These are phyloP conservation scores for Baorangia bicolor DNA, from an alignment of 768 basidiomycete species.

Conservation along the genomic window DNA sequence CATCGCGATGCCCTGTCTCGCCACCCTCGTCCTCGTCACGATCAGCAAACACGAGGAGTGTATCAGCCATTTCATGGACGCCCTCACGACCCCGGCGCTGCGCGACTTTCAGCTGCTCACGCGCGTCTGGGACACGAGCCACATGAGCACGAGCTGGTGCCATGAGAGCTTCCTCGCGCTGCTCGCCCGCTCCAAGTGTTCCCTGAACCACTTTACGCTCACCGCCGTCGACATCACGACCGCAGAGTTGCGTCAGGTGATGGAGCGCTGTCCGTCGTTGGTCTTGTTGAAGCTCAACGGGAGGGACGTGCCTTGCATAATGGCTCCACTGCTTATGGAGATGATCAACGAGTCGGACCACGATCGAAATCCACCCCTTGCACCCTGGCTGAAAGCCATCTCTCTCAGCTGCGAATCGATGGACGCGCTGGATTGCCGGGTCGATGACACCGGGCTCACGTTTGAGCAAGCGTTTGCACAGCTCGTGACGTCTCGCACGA, in stretches of 20 bases:
- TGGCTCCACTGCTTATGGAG: constrained; percentile 24
- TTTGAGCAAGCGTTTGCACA: constrained; percentile 27
- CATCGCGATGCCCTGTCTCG: constrained; percentile 31
- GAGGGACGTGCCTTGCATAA: constrained; percentile 19
- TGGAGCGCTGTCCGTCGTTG: constrained; percentile 31
- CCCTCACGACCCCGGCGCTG: constrained; percentile 20
- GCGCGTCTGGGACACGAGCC: constrained; percentile 34
- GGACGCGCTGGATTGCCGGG: constrained; percentile 19
- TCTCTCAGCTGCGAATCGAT: constrained; percentile 32
- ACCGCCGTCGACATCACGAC: constrained; percentile 26
- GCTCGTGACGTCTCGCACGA: constrained; percentile 28
- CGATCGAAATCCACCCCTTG: constrained; percentile 20
- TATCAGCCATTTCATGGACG: constrained; percentile 26
- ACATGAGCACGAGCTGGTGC: constrained; percentile 29
- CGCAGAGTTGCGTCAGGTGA: constrained; percentile 22
- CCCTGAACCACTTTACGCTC: constrained; percentile 32
- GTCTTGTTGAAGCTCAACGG: constrained; percentile 32
- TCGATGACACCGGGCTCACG: constrained; percentile 26
- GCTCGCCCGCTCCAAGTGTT: constrained; percentile 28
- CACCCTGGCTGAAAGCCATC: constrained; percentile 30
- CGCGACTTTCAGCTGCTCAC: constrained; percentile 34
- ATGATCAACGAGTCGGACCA: constrained; percentile 22
- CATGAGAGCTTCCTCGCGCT: constrained; percentile 29
- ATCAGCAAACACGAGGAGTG: constrained; percentile 31
- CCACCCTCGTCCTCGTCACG: constrained; percentile 32